These are phyloP conservation scores for Epicoccum nigrum DNA, from an alignment of 2,329 filamentous ascomycete species.

Conservation along the genomic window DNA sequence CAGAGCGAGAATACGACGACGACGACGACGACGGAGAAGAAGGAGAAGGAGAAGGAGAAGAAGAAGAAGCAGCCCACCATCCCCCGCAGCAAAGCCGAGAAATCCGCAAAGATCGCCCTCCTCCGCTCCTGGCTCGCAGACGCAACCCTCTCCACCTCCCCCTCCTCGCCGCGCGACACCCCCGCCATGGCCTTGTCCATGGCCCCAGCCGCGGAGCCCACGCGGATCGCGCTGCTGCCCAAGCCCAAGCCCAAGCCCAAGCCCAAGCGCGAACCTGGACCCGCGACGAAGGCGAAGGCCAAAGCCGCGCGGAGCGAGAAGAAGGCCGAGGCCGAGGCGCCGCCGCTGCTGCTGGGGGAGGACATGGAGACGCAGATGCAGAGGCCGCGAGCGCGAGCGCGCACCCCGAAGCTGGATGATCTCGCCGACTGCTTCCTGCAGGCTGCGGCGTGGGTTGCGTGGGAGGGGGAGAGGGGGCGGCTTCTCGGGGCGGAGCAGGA, in stretches of 20 bases:
- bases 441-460: constrained; percentile 76
- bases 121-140: constrained; percentile 50
- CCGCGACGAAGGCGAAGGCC: too few species aligned
- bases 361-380: too few species aligned
- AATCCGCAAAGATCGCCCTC: constrained; percentile 68
- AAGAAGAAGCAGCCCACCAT: constrained; percentile 41
- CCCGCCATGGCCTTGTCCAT: constrained; percentile 26
- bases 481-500: too few species aligned
- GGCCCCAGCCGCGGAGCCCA: constrained; percentile 5
- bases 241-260: too few species aligned
- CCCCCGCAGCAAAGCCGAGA: constrained; percentile 54
- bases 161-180: constrained; percentile 17
- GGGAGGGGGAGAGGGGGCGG: constrained; percentile 65
- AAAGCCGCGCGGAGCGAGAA: background rate
- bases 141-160: constrained; percentile 11
- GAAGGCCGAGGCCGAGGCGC: too few species aligned
- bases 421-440: constrained; percentile 80
- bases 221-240: constrained; percentile 16
- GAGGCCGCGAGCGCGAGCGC: too few species aligned
- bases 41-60: too few species aligned
- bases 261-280: too few species aligned
- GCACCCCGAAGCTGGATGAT: constrained; percentile 87
- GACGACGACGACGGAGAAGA: background rate
- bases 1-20: constrained; percentile 20
- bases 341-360: too few species aligned